These are phyloP conservation scores for Lathyrus tuberosus DNA, from an alignment of 306 rosid species.

Conservation along the genomic window DNA sequence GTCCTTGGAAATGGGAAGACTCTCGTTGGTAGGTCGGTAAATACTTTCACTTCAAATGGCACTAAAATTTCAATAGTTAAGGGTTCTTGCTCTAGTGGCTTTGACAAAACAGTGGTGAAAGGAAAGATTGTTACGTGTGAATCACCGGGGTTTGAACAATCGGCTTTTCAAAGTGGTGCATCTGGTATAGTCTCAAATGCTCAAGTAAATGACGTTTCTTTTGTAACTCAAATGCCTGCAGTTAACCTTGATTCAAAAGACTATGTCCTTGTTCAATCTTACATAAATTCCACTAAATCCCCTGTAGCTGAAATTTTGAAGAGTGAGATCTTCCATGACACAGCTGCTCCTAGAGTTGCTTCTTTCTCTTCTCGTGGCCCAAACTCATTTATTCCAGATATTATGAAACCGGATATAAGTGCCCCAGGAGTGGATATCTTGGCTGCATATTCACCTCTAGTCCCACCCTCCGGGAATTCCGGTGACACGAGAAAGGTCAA, in stretches of 20 bases:
- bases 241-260: not conserved
- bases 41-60: not conserved
- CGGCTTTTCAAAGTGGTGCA: not conserved
- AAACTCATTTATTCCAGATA: not conserved
- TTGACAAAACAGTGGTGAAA: not conserved
- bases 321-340: not conserved
- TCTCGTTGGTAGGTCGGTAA: not conserved
- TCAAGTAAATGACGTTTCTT: not conserved
- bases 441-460: not conserved
- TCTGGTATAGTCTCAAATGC: not conserved
- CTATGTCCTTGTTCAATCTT: not conserved
- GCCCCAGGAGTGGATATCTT: conserved; percentile 19
- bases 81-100: too few species aligned
- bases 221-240: not conserved
- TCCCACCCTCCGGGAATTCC: not conserved
- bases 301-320: conserved; percentile 5
- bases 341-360: not conserved
- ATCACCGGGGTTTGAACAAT: rapidly evolving
- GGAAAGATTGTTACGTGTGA: conserved; percentile 19
- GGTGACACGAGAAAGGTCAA: not conserved
- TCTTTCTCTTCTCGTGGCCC: conserved; percentile 9
- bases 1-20: conserved; percentile 12
- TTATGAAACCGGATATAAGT: conserved; percentile 20
- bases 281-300: not conserved
- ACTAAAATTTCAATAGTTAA: not conserved